Base-by-base conservation (phyloP, 306 rosid species). In the Casuarina equisetifolia region DNA sequence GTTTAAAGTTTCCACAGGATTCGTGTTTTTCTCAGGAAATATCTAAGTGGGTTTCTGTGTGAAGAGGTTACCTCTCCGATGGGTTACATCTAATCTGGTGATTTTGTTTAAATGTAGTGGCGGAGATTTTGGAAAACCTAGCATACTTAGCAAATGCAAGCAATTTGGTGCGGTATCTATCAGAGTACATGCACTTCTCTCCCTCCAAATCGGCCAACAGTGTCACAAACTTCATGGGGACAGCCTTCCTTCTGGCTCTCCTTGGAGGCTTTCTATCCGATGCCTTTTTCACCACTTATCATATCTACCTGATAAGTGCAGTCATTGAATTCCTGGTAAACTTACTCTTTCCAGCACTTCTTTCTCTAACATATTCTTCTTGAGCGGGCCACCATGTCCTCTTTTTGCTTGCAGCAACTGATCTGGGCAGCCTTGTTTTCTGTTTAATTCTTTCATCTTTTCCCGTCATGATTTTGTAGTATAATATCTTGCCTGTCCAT, bases 211-310 rank as follows among this genome's bases (percentile, higher is more conserved):
- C 98, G 1, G 97, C 99, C 0, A 96, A 91, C 86, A 81, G 86
- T 84, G 99, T 96, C 78, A 96, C 99, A 25, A 81, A 85, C 83
- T 96, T 96, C 96, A 96, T 96, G 98, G 99, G 97, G 68, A 96
- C 99, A 0, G 87, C 99, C 25, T 96, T 96, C 74, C 96, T 96
- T 50, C 97, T 96, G 12, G 93, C 98, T 50, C 99, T 96, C 7
- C 94, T 96, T 2, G 99, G 99, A 43, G 99, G 98, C 75, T 92
- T 92, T 84, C 84, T 92, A 69, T 88, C 97, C 6, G 99, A 96
- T 68, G 90, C 99, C 57, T 83, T 96, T 19, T 86, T 90, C 91
- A 91, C 97, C 17, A 58, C 99, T 80, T 92, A 89, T 83, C 87
- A 80, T 67, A 88, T 96, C 88, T 96, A 86, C 91, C 77, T 96